Evolutionary conservation across 23 red algal genomes (phyloP).

Genomic region (Cyanidioschyzon merolae): DNA sequence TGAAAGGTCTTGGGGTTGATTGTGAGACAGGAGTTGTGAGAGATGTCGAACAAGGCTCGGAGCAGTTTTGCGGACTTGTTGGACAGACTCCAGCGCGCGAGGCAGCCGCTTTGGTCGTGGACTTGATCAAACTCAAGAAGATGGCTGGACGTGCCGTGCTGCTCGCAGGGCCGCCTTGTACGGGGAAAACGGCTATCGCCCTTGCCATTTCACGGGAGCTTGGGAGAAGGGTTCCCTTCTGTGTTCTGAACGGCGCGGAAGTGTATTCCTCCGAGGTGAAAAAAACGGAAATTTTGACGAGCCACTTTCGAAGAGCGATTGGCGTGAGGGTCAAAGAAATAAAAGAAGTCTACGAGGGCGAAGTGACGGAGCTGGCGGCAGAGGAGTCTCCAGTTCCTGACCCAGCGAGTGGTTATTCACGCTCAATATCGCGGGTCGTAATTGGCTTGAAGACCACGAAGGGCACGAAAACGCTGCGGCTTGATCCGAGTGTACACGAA

Average conservation of each 20-base stretch:
- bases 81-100: slow-evolving; percentile 82
- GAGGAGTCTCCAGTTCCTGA: slow-evolving; percentile 76
- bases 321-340: slow-evolving; percentile 94
- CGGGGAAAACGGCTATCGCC: slow-evolving; percentile 86
- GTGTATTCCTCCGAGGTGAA: slow-evolving; percentile 97
- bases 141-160: slow-evolving; percentile 87
- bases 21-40: neutral
- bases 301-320: slow-evolving; percentile 89
- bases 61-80: slow-evolving; percentile 39
- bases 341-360: slow-evolving; percentile 98
- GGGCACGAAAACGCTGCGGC: slow-evolving; percentile 67
- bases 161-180: slow-evolving; percentile 64
- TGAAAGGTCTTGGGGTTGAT: slow-evolving; percentile 72
- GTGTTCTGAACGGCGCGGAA: slow-evolving; percentile 80
- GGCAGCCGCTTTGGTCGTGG: slow-evolving; percentile 81
- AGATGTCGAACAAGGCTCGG: neutral
- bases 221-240: slow-evolving; percentile 80
- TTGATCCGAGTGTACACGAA: slow-evolving; percentile 93
- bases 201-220: slow-evolving; percentile 70
- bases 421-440: slow-evolving; percentile 68
- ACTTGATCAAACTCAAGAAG: slow-evolving; percentile 81
- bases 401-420: slow-evolving; percentile 56
- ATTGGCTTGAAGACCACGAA: slow-evolving; percentile 62
- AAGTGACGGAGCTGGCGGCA: slow-evolving; percentile 77
- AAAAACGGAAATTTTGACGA: slow-evolving; percentile 95